These are phyloP conservation scores for Vanrija pseudolonga DNA, from an alignment of 1,284 basidiomycete species.

Conservation along the genomic window DNA sequence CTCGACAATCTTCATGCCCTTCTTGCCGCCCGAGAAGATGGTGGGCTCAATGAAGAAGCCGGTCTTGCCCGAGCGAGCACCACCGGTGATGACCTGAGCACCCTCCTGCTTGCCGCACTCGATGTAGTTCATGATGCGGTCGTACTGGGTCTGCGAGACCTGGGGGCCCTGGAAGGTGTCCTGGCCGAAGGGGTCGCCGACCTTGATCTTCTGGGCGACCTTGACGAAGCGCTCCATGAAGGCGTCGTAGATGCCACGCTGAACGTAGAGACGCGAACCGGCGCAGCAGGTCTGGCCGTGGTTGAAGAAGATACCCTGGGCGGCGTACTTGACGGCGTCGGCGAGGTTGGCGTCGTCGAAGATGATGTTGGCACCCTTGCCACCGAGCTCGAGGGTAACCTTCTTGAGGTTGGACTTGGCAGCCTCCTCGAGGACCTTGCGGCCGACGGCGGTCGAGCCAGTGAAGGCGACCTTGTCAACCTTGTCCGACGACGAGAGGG, in stretches of 20 bases:
- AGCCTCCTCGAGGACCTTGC: conserved; percentile 56
- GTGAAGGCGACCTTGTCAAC: conserved; percentile 59
- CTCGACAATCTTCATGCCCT: conserved; percentile 78
- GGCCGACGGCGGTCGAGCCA: conserved; percentile 56
- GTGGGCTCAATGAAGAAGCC: conserved; percentile 60
- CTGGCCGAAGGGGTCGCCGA: conserved; percentile 66
- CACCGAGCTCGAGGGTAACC: conserved; percentile 89
- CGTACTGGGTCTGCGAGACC: conserved; percentile 54
- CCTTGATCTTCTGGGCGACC: conserved; percentile 31
- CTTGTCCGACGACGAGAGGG: conserved; percentile 55
- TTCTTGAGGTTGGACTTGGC: conserved; percentile 58
- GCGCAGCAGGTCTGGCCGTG: conserved; percentile 71
- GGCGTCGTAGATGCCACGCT: conserved; percentile 72
- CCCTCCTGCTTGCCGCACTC: conserved; percentile 76
- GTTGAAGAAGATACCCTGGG: conserved; percentile 65
- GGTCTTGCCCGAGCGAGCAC: conserved; percentile 66
- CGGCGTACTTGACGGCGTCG: conserved; percentile 74
- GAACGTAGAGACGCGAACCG: conserved; percentile 60
- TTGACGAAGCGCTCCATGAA: conserved; percentile 36
- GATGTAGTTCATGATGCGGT: conserved; percentile 84
- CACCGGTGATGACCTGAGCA: conserved; percentile 75
- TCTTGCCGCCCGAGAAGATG: conserved; percentile 73
- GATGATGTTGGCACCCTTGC: conserved; percentile 74
- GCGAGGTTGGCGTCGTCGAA: conserved; percentile 59
- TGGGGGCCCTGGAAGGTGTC: conserved; percentile 82